These are phyloP conservation scores for Flaveria robusta DNA, from an alignment of 129 eudicot genomes.

Conservation along the genomic window DNA sequence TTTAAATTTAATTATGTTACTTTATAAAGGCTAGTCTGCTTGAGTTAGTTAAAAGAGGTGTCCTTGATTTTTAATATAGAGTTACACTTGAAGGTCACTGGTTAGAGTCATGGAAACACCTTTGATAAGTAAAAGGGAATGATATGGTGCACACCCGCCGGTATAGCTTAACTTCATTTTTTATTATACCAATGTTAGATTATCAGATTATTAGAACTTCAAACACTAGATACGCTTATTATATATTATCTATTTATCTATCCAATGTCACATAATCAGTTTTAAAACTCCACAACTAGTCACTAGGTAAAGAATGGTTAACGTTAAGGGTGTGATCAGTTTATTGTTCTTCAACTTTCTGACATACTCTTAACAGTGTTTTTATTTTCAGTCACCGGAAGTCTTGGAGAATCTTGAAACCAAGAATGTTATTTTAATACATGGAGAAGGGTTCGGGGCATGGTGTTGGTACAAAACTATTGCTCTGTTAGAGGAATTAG, in stretches of 20 bases:
- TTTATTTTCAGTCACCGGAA: conserved; percentile 59
- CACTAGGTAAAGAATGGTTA: neutral
- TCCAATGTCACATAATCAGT: neutral
- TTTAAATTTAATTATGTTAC: neutral
- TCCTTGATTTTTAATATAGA: no score
- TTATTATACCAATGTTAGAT: no score
- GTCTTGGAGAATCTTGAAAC: conserved; percentile 71
- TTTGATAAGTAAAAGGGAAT: no score
- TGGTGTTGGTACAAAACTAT: conserved; percentile 99
- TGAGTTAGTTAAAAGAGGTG: neutral
- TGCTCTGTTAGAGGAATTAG: conserved; percentile 81
- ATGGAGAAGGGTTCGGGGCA: conserved; percentile 99
- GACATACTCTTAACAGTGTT: conserved; percentile 2
- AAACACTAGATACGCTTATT: neutral
- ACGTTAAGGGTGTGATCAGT: conserved; percentile 6
- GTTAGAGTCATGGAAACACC: no score
- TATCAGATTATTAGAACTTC: neutral
- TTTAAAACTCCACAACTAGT: neutral
- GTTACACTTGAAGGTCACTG: no score
- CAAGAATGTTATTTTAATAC: conserved; percentile 75
- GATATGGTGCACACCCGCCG: neutral
- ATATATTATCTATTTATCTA: neutral
- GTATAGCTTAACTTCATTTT: neutral
- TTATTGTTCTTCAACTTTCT: conserved; percentile 10
- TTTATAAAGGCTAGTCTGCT: neutral